These are phyloP conservation scores for Alternaria solani DNA, from an alignment of 2,329 filamentous ascomycete species.

Conservation along the genomic window DNA sequence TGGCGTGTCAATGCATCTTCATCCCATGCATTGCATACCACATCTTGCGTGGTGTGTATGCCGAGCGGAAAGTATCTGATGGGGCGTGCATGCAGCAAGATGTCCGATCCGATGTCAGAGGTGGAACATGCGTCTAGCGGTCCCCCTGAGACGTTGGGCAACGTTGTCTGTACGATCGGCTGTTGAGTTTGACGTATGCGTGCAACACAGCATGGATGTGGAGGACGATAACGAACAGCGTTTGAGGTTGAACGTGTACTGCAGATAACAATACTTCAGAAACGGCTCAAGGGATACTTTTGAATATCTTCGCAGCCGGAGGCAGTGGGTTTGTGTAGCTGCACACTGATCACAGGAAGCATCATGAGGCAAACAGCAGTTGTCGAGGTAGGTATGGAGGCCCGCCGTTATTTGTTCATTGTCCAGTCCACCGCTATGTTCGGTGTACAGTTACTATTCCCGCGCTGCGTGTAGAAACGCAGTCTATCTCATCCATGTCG, in stretches of 20 bases:
- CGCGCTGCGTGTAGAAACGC: constrained; percentile 28
- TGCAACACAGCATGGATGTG: neutral
- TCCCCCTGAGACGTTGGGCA: constrained; percentile 1
- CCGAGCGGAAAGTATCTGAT: constrained; percentile 15
- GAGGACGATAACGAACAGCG: constrained; percentile 11
- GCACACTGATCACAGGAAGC: neutral
- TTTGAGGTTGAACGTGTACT: constrained; percentile 8
- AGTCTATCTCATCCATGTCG: constrained; percentile 23
- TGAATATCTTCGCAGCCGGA: constrained; percentile 11
- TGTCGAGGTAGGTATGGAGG: constrained; percentile 18
- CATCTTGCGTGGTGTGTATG: constrained; percentile 8
- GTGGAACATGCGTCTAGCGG: neutral
- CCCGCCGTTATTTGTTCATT: constrained; percentile 29
- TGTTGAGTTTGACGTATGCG: constrained; percentile 9
- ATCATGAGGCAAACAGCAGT: neutral
- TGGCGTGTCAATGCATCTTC: constrained; percentile 11
- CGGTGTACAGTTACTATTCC: constrained; percentile 32
- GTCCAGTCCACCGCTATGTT: constrained; percentile 22
- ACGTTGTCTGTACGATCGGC: constrained; percentile 2
- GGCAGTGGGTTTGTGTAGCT: neutral
- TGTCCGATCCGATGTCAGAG: constrained; percentile 1
- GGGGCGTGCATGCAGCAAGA: constrained; percentile 13
- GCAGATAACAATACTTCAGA: constrained; percentile 20
- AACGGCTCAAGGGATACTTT: neutral
- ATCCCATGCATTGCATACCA: constrained; percentile 1